These are phyloP conservation scores for Ambrosiella beaveri DNA, from an alignment of 2,329 filamentous ascomycete genomes.

Conservation along the genomic window DNA sequence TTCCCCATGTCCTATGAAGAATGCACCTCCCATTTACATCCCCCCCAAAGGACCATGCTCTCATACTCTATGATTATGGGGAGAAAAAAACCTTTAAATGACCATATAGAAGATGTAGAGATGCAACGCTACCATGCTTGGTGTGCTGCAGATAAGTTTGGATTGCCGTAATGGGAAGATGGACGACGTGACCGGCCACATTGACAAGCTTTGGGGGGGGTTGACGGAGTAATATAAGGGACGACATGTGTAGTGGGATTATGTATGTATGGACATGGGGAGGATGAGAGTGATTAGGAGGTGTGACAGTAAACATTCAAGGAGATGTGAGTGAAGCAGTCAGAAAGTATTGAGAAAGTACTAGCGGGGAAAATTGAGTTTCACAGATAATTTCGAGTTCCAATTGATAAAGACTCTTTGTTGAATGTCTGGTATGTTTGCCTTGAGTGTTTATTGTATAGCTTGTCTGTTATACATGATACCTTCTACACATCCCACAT, in stretches of 20 bases:
- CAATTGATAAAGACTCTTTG: too few species aligned
- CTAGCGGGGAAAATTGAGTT: background rate
- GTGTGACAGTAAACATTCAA: background rate
- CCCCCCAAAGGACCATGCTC: background rate
- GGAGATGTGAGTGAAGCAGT: background rate
- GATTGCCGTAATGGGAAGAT: background rate
- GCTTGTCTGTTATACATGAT: too few species aligned
- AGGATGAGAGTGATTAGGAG: background rate
- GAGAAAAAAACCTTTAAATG: background rate
- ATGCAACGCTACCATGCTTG: background rate
- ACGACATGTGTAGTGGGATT: background rate
- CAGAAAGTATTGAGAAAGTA: background rate
- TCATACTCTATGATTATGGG: background rate
- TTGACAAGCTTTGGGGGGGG: background rate
- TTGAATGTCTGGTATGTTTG: too few species aligned
- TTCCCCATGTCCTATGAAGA: background rate
- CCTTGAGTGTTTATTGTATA: too few species aligned
- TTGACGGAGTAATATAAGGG: background rate
- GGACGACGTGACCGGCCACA: background rate
- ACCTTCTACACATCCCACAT: too few species aligned
- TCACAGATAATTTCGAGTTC: too few species aligned
- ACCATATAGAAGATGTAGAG: background rate
- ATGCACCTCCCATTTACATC: background rate
- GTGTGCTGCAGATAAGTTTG: background rate
- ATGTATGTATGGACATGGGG: background rate